Evolutionary conservation across 208 protist species (phyloP).

Genomic region (Crithidia expoeki): DNA sequence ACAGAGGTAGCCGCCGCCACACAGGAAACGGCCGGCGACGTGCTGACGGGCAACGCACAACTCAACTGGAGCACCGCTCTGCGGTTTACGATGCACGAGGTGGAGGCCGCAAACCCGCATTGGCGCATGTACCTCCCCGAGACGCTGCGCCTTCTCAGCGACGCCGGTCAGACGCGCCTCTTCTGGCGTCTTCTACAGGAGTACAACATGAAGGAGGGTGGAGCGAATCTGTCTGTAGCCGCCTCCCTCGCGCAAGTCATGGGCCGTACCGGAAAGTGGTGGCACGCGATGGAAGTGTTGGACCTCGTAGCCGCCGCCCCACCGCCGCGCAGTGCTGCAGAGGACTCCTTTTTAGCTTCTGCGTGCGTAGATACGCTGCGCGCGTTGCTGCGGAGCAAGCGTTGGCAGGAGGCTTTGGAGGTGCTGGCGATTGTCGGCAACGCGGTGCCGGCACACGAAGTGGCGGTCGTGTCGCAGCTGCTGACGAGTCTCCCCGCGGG

Average conservation of each 20-base stretch:
- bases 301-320: constrained; percentile 54
- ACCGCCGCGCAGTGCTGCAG: constrained; percentile 33
- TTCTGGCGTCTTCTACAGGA: constrained; percentile 65
- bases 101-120: constrained; percentile 29
- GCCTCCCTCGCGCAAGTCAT: constrained; percentile 62
- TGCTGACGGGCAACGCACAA: constrained; percentile 48
- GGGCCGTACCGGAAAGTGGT: constrained; percentile 60
- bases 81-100: constrained; percentile 31
- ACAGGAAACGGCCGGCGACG: constrained; percentile 67
- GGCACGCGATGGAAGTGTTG: constrained; percentile 66
- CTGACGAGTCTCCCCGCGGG: constrained; percentile 43
- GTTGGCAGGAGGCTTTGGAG: constrained; percentile 66
- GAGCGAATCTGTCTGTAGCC: constrained; percentile 47
- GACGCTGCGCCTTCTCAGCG: constrained; percentile 81
- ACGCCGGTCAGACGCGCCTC: constrained; percentile 52
- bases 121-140: constrained; percentile 55
- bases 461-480: constrained; percentile 45
- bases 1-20: constrained; percentile 22
- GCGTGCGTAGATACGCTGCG: constrained; percentile 64
- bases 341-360: constrained; percentile 55
- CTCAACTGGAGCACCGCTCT: constrained; percentile 61
- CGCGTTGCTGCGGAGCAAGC: constrained; percentile 48
- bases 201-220: constrained; percentile 32
- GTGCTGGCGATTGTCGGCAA: constrained; percentile 44
- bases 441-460: constrained; percentile 36